Evolutionary conservation across 2,329 filamentous ascomycete genomes (phyloP).

Genomic region (Exutisphaerella laricina): DNA sequence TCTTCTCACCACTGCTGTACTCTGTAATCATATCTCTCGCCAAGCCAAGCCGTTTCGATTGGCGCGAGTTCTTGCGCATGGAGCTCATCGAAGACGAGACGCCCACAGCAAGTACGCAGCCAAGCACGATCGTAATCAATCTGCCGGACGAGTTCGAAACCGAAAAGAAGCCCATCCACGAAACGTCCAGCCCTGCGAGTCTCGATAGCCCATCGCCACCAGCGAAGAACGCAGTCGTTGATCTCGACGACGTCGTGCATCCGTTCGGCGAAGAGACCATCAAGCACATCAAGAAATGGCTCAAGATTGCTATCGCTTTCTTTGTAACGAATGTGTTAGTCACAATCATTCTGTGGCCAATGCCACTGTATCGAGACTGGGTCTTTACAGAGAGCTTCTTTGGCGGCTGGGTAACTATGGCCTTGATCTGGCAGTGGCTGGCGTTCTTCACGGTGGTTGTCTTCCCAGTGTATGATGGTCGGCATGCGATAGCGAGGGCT

Average conservation of each 20-base stretch:
- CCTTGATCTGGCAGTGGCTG: constrained; percentile 46
- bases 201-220: not conserved
- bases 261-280: constrained; percentile 37
- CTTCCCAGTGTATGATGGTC: constrained; percentile 46
- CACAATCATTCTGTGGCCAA: constrained; percentile 46
- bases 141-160: not conserved
- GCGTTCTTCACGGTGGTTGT: constrained; percentile 44
- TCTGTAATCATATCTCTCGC: constrained; percentile 41
- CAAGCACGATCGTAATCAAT: constrained; percentile 2
- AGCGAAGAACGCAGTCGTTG: not conserved
- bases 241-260: constrained; percentile 35
- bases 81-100: constrained; percentile 41
- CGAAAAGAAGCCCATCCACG: constrained; percentile 4
- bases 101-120: constrained; percentile 6
- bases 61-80: constrained; percentile 44
- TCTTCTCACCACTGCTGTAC: constrained; percentile 44
- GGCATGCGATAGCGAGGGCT: constrained; percentile 36
- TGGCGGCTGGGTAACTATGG: constrained; percentile 41
- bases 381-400: constrained; percentile 47
- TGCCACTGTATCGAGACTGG: constrained; percentile 47
- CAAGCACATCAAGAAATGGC: constrained; percentile 22
- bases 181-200: not conserved
- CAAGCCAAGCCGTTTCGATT: constrained; percentile 36
- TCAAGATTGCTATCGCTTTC: constrained; percentile 35
- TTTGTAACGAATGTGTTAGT: constrained; percentile 42